Conservation (phyloP, 179 eudicot genomes). For the Nepenthes alata region DNA sequence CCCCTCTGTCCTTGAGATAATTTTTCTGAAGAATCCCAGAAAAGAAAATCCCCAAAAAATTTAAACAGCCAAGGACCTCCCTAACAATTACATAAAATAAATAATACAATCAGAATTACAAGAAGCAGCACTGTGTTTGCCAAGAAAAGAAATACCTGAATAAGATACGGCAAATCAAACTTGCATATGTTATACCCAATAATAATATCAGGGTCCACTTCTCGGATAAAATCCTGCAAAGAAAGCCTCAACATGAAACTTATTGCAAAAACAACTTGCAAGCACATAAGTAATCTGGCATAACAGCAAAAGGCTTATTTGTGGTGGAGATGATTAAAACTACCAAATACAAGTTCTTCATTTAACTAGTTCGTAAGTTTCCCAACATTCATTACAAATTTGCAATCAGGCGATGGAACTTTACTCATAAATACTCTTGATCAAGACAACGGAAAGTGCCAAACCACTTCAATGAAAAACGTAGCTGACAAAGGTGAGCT, state of each 20-base stretch:
- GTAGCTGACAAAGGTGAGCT: too few species aligned
- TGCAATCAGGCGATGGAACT: too few species aligned
- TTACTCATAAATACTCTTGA: too few species aligned
- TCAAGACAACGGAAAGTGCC: too few species aligned
- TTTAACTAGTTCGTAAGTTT: too few species aligned
- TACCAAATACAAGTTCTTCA: too few species aligned
- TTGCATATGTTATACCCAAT: constrained; percentile 99
- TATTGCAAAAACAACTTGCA: neutral
- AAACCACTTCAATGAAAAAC: too few species aligned
- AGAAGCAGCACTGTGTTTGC: neutral
- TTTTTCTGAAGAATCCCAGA: neutral
- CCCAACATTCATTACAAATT: too few species aligned
- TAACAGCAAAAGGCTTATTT: too few species aligned
- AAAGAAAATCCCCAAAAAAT: neutral
- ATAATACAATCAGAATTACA: neutral
- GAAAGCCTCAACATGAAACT: constrained; percentile 3
- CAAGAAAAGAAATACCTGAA: constrained; percentile 42
- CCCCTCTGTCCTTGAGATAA: neutral
- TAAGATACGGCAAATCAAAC: constrained; percentile 94
- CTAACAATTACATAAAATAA: neutral
- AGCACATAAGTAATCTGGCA: too few species aligned
- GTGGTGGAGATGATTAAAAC: too few species aligned
- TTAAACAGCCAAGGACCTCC: too few species aligned
- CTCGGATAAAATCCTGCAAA: constrained; percentile 79
- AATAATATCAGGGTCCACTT: constrained; percentile 93